These are phyloP conservation scores for Dactylellina sp. DNA, from an alignment of 2,329 filamentous ascomycete species.

Conservation along the genomic window DNA sequence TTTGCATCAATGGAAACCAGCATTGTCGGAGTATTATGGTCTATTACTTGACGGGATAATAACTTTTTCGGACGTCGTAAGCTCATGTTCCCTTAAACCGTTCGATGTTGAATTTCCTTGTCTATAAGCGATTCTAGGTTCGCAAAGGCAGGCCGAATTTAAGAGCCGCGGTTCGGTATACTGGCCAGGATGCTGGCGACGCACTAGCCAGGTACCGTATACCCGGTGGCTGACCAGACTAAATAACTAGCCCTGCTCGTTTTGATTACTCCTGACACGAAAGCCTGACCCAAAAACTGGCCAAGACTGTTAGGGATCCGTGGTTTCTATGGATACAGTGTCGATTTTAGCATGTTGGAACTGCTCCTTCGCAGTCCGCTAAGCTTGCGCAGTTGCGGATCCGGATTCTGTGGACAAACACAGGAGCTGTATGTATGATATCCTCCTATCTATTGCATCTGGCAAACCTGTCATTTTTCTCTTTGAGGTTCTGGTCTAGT, in stretches of 20 bases:
- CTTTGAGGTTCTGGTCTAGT: not conserved
- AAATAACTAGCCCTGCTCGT: not conserved
- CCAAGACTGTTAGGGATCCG: not conserved
- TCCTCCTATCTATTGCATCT: not conserved
- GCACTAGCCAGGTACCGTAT: constrained; percentile 12
- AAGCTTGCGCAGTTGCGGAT: no score
- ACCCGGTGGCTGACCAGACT: constrained; percentile 1
- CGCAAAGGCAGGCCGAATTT: no score
- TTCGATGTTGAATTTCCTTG: no score
- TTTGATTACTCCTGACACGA: not conserved
- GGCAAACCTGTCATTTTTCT: not conserved
- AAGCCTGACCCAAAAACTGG: not conserved
- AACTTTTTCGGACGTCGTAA: no score
- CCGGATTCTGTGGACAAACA: not conserved
- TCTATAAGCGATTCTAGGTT: no score
- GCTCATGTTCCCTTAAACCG: no score
- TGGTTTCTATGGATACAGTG: not conserved
- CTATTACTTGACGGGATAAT: no score
- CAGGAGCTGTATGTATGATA: not conserved
- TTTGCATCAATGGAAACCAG: no score
- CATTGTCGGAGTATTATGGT: no score
- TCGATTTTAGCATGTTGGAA: no score
- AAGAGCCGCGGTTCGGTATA: no score
- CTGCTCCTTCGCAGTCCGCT: no score
- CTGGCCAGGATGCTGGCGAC: not conserved